Evolutionary conservation across 2,329 filamentous ascomycete genomes (phyloP), one percentile per base, ranked within the genome.

Genomic region (Paraconiothyrium sp.): DNA sequence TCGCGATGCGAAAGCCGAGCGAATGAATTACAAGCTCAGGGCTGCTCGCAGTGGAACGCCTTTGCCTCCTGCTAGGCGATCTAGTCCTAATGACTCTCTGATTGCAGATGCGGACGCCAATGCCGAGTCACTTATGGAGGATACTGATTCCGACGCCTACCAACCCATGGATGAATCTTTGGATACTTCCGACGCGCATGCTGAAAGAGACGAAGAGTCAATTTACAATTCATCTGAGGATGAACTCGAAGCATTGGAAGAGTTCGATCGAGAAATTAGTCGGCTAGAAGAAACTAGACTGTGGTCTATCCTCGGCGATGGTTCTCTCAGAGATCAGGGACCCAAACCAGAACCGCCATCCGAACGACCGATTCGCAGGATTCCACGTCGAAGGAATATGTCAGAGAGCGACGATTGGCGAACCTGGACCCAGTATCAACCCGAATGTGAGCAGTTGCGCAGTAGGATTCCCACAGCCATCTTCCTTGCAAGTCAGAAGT

Each of bases 331-430:
- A 57, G 69, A 55, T 41, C 67, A 27, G 39, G 62, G 22, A 22
- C 68, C 14, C 44, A 68, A 48, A 57, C 62, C 34, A 71, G 66
- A 56, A 71, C 11, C 16, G 73, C 57, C 57, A 59, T 22, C 65
- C 65, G 39, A 71, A 75, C 61, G 78, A 73, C 34, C n/a, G 24
- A 57, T 67, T 51, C 62, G 10, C 35, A 59, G 13, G 41, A 51
- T 32, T 1, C 39, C 39, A 55, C 63, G 27, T 10, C 66, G 67
- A 79, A 75, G 70, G 66, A 66, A 57, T 67, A 65, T 57, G 66
- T 78, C 65, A 49, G 78, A 82, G 11, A 58, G 79, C 10, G 68
- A 76, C n/a, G 75, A 82, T 54, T 88, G 86, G 86, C 80, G 83
- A 54, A 77, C 78, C 30, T 76, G 74, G 54, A 76, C 79, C 0